Conservation (phyloP, 441 rosid genomes). For the Eruca vesicaria region DNA sequence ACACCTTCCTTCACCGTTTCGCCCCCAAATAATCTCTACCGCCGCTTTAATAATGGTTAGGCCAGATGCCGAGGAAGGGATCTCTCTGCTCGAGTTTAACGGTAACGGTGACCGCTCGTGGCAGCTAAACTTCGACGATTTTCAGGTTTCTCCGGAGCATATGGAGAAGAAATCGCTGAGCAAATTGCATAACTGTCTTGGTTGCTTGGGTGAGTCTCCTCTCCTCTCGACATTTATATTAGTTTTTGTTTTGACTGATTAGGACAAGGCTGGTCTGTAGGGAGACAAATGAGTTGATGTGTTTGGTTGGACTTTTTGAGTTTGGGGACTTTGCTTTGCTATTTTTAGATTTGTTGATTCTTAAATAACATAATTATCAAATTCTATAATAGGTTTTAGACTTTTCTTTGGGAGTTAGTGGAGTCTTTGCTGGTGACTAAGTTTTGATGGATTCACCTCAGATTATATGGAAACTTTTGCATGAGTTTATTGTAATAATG, state of each 20-base stretch:
- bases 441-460: neutral
- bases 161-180: slow-evolving; percentile 46
- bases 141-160: slow-evolving; percentile 54
- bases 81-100: slow-evolving; percentile 44
- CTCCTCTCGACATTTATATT: neutral
- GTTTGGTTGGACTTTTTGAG: slow-evolving; percentile 3
- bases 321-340: neutral
- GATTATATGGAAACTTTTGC: neutral
- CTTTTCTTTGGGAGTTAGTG: neutral
- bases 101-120: slow-evolving; percentile 64
- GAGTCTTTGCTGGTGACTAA: neutral
- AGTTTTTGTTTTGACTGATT: neutral
- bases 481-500: neutral
- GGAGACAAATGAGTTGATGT: neutral
- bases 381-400: neutral
- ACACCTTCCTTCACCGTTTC: neutral
- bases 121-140: slow-evolving; percentile 86
- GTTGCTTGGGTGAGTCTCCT: slow-evolving; percentile 57
- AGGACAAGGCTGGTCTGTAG: neutral
- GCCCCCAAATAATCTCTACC: neutral
- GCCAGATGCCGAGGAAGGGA: slow-evolving; percentile 59
- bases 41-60: slow-evolving; percentile 41
- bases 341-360: slow-evolving; percentile 12
- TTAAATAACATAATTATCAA: neutral
- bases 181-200: slow-evolving; percentile 70